These are phyloP conservation scores for Kodamaea nitidulidarum DNA, from an alignment of 805 yeast species.

Conservation along the genomic window DNA sequence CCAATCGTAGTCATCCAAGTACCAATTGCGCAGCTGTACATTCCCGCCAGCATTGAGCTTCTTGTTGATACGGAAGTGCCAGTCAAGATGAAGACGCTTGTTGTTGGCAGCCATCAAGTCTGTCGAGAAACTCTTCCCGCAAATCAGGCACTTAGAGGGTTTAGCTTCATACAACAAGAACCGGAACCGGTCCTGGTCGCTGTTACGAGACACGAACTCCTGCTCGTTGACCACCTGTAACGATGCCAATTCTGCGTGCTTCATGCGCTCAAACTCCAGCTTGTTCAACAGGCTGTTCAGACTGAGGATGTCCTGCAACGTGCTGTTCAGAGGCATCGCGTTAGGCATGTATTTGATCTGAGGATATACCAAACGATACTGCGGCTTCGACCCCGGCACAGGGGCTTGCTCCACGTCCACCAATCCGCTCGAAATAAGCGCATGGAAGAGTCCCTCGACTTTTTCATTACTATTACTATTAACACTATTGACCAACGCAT, in stretches of 20 bases:
- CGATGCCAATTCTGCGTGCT: constrained; percentile 28
- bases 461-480: constrained; percentile 3
- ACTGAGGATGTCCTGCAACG: constrained; percentile 22
- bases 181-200: constrained; percentile 14
- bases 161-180: constrained; percentile 49
- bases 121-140: constrained; percentile 80
- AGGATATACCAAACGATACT: constrained; percentile 29
- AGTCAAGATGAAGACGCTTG: constrained; percentile 72
- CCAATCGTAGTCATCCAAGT: constrained; percentile 69
- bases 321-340: constrained; percentile 17
- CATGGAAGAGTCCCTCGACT: constrained; percentile 31
- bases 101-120: constrained; percentile 52
- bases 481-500: constrained; percentile 5
- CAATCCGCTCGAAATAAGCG: constrained; percentile 34
- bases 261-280: constrained; percentile 33
- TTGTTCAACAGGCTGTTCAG: constrained; percentile 18
- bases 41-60: constrained; percentile 41
- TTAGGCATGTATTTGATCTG: constrained; percentile 25
- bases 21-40: constrained; percentile 81
- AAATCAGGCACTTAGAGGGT: constrained; percentile 79
- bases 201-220: constrained; percentile 34
- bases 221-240: constrained; percentile 26
- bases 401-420: constrained; percentile 39
- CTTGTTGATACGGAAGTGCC: constrained; percentile 93
- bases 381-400: constrained; percentile 35